A percentile compares a stretch with the other conserved stretches of the same genome.
Conservation (phyloP, 2,329 filamentous ascomycete genomes). For the Xylaria sp. region DNA sequence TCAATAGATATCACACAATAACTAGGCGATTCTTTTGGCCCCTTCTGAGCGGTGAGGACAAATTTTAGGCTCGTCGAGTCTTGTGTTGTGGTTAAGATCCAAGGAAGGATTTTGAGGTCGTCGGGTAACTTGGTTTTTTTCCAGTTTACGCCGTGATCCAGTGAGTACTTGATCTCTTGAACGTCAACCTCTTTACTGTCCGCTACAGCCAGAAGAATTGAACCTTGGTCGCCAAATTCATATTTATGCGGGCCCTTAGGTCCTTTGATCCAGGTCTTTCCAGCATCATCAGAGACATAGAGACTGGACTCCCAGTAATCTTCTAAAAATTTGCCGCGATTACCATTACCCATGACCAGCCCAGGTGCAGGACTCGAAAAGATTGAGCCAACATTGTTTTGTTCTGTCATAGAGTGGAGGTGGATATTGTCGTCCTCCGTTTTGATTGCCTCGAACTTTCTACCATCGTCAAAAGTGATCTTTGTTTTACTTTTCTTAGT, state of each 20-base stretch:
- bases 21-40: slow-evolving; percentile 60
- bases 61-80: slow-evolving; percentile 96
- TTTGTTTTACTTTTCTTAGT: slow-evolving; percentile 78
- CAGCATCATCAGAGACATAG: slow-evolving; percentile 91
- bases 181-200: slow-evolving; percentile 74
- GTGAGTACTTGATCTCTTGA: slow-evolving; percentile 75
- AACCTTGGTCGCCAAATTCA: slow-evolving; percentile 94
- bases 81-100: slow-evolving; percentile 84
- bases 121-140: slow-evolving; percentile 74
- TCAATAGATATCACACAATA: slow-evolving; percentile 81
- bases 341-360: slow-evolving; percentile 92
- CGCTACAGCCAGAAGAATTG: slow-evolving; percentile 83
- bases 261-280: slow-evolving; percentile 81
- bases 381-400: slow-evolving; percentile 83
- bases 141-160: slow-evolving; percentile 92
- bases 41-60: slow-evolving; percentile 75
- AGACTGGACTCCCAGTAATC: slow-evolving; percentile 79
- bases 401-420: slow-evolving; percentile 89
- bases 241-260: slow-evolving; percentile 90
- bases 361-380: slow-evolving; percentile 96
- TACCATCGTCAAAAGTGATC: slow-evolving; percentile 96
- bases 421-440: slow-evolving; percentile 77
- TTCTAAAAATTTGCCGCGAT: slow-evolving; percentile 80
- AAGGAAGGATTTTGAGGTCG: slow-evolving; percentile 74
- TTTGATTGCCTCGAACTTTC: slow-evolving; percentile 81